Conservation (phyloP, 1,284 basidiomycete genomes). For the Porogramme epimiltina region DNA sequence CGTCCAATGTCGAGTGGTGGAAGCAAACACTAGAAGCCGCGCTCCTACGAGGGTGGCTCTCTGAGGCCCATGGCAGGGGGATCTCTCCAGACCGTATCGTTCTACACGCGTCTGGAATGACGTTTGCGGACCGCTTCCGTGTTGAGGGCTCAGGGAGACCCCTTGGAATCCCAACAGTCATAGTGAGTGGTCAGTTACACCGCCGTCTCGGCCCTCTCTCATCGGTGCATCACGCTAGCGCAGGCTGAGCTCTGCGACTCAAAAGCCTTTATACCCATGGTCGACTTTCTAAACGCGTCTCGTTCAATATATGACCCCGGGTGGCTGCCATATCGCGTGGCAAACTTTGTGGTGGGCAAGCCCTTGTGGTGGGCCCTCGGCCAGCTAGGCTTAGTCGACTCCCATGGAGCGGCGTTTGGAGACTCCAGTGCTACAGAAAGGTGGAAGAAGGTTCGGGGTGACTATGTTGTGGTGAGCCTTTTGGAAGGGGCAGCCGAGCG, state of each 20-base stretch:
- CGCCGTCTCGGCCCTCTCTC: slow-evolving; percentile 4
- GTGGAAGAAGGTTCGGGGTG: slow-evolving; percentile 67
- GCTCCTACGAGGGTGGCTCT: slow-evolving; percentile 60
- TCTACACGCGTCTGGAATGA: slow-evolving; percentile 56
- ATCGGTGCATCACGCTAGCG: slow-evolving; percentile 20
- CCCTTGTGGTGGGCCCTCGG: slow-evolving; percentile 88
- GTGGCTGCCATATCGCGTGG: slow-evolving; percentile 69
- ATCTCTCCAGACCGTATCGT: slow-evolving; percentile 56
- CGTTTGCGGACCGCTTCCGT: slow-evolving; percentile 62
- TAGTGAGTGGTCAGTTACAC: slow-evolving; percentile 57
- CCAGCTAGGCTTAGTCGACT: slow-evolving; percentile 71
- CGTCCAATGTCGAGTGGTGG: slow-evolving; percentile 90
- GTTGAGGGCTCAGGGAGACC: slow-evolving; percentile 79
- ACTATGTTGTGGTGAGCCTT: slow-evolving; percentile 73
- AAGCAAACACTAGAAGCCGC: slow-evolving; percentile 65
- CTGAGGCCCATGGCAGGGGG: slow-evolving; percentile 27
- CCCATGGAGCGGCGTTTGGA: slow-evolving; percentile 47
- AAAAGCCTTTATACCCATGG: slow-evolving; percentile 50
- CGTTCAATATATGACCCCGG: slow-evolving; percentile 71
- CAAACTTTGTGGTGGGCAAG: slow-evolving; percentile 71
- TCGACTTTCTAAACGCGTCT: slow-evolving; percentile 59
- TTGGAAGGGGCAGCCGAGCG: slow-evolving; percentile 69
- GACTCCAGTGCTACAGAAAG: slow-evolving; percentile 59
- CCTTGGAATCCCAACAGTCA: slow-evolving; percentile 75
- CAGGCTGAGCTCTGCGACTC: slow-evolving; percentile 62